Evolutionary conservation across 176 grass and related monocot species (phyloP).

Genomic region (Elymus sibiricus): DNA sequence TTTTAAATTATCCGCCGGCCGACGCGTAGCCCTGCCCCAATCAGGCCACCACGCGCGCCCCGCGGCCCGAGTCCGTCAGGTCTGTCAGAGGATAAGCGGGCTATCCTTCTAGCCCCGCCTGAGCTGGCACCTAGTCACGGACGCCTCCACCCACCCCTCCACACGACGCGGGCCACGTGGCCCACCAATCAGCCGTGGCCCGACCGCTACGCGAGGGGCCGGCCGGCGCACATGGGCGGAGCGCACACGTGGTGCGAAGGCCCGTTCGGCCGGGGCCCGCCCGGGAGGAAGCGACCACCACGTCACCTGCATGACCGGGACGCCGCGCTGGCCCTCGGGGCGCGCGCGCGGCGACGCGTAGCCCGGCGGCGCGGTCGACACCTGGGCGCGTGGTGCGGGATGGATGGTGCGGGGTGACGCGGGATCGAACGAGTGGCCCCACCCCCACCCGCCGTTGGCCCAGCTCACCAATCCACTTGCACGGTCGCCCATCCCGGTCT

Average conservation of each 20-base stretch:
- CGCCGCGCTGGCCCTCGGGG: not conserved
- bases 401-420: constrained; percentile 2
- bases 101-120: not conserved
- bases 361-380: not conserved
- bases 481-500: not conserved
- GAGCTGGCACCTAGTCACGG: constrained; percentile 42
- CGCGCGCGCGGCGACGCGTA: constrained; percentile 28
- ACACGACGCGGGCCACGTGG: constrained; percentile 5
- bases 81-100: constrained; percentile 32
- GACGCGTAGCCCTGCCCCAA: no score
- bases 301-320: constrained; percentile 38
- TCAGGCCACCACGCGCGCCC: not conserved
- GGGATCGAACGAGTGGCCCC: constrained; percentile 14
- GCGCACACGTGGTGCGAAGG: constrained; percentile 7
- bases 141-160: not conserved
- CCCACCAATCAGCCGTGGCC: constrained; percentile 6
- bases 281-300: not conserved
- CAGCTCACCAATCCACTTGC: constrained; percentile 36
- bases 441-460: not conserved
- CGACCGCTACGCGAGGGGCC: not conserved
- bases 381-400: not conserved
- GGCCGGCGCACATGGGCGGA: constrained; percentile 21
- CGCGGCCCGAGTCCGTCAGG: not conserved
- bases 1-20: no score
- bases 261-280: not conserved